Conservation (phyloP, 441 rosid species). For the Euphorbia corollata region DNA sequence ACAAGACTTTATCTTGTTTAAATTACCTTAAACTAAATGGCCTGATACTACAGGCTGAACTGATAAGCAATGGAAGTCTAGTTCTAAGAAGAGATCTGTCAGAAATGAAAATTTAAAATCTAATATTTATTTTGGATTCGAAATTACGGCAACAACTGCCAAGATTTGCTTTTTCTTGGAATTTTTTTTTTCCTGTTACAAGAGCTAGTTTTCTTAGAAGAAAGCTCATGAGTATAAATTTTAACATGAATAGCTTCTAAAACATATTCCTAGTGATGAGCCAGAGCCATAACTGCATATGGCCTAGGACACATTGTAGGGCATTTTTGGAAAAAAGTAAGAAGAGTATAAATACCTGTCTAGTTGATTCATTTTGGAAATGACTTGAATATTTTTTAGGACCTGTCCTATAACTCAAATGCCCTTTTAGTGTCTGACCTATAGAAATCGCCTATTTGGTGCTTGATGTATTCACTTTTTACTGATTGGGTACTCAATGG, state of each 20-base stretch:
- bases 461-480: too few relatives aligned
- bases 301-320: background rate
- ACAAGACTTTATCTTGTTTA: conserved; percentile 1
- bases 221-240: background rate
- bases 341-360: background rate
- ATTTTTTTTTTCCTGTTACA: background rate
- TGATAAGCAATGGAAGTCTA: background rate
- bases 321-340: too few relatives aligned
- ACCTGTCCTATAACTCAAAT: too few relatives aligned
- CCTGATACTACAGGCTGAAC: background rate
- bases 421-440: too few relatives aligned
- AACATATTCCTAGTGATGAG: too few relatives aligned
- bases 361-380: background rate
- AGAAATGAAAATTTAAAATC: background rate
- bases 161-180: background rate
- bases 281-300: too few relatives aligned
- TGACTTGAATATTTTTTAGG: too few relatives aligned
- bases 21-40: background rate
- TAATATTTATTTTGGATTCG: background rate
- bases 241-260: background rate
- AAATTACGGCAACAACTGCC: background rate
- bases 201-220: background rate
- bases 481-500: too few relatives aligned
- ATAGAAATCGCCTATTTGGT: too few relatives aligned
- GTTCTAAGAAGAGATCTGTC: background rate